Evolutionary conservation across 192 early-diverging fungal genomes (phyloP).

Genomic region (Entrophospora sp.): DNA sequence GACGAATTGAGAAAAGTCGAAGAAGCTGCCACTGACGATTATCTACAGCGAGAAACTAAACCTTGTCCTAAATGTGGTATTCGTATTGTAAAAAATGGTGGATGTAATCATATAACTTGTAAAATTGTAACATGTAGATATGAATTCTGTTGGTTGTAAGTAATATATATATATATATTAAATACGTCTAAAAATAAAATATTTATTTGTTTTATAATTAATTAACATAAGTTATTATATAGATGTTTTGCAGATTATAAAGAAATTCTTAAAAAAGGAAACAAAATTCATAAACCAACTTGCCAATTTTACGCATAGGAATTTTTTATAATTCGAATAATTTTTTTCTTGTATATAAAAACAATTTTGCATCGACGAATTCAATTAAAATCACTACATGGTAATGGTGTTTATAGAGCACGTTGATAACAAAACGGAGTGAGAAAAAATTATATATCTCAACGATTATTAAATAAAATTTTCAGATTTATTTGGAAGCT

Average conservation of each 20-base stretch:
- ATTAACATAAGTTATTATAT: background rate
- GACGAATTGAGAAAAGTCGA: background rate
- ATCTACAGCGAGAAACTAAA: background rate
- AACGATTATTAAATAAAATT: too few species aligned
- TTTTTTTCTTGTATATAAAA: too few species aligned
- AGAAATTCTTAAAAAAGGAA: background rate
- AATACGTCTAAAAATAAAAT: background rate
- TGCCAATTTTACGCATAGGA: background rate
- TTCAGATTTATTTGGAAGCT: too few species aligned
- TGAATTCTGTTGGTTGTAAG: constrained; percentile 16
- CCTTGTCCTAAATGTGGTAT: background rate
- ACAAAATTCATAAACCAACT: background rate
- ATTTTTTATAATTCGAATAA: background rate
- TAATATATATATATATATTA: background rate
- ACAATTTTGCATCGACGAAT: too few species aligned
- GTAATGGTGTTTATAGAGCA: too few species aligned
- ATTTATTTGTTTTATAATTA: background rate
- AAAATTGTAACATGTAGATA: background rate
- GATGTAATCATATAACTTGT: constrained; percentile 14
- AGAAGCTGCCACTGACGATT: background rate
- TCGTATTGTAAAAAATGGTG: constrained; percentile 7
- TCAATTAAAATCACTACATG: too few species aligned
- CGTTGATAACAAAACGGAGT: too few species aligned
- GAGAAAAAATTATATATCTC: too few species aligned
- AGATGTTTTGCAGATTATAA: background rate